phyloP scores from a whole-genome alignment of 345 rosid species.

The Gynandropsis gynandra region DNA sequence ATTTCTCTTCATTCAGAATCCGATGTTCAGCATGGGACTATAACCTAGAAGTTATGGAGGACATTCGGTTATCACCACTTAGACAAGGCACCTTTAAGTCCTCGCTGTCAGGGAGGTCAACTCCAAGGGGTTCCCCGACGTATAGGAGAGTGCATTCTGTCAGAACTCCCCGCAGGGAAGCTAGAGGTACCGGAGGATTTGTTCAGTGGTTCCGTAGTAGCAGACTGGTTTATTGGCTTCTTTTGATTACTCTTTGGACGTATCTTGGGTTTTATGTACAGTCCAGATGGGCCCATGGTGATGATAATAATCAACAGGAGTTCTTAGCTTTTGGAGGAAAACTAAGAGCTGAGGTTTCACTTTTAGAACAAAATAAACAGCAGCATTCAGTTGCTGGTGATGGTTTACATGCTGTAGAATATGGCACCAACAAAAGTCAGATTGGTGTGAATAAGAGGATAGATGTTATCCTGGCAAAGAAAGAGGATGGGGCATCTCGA shows the following conservation, averaged over 20 bases:
- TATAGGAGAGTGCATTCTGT: constrained; percentile 52
- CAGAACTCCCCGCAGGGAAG: constrained; percentile 81
- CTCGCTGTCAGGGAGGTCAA: constrained; percentile 60
- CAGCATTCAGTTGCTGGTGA: constrained; percentile 49
- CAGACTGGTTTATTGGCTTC: constrained; percentile 79
- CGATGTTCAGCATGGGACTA: constrained; percentile 15
- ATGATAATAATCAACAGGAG: constrained; percentile 55
- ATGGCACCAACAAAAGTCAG: constrained; percentile 31
- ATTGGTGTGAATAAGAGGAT: constrained; percentile 35
- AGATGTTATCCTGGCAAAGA: constrained; percentile 49
- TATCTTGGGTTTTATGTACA: constrained; percentile 92
- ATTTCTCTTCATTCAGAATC: constrained; percentile 1
- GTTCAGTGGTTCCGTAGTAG: constrained; percentile 74
- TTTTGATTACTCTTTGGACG: constrained; percentile 92
- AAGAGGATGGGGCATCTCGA: constrained; percentile 30
- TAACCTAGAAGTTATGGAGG: constrained; percentile 47
- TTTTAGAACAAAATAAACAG: constrained; percentile 29
- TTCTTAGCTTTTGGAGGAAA: constrained; percentile 64
- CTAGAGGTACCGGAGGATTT: constrained; percentile 45
- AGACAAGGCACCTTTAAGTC: constrained; percentile 60
- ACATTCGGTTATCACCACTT: constrained; percentile 44
- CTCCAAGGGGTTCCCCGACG: constrained; percentile 69
- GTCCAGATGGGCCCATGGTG: constrained; percentile 95
- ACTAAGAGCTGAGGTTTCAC: constrained; percentile 28
- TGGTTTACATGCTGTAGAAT: constrained; percentile 34